Evolutionary conservation across 2,329 filamentous ascomycete genomes (phyloP), one percentile per base, ranked within the genome.

Genomic region (Phoma herbarum): DNA sequence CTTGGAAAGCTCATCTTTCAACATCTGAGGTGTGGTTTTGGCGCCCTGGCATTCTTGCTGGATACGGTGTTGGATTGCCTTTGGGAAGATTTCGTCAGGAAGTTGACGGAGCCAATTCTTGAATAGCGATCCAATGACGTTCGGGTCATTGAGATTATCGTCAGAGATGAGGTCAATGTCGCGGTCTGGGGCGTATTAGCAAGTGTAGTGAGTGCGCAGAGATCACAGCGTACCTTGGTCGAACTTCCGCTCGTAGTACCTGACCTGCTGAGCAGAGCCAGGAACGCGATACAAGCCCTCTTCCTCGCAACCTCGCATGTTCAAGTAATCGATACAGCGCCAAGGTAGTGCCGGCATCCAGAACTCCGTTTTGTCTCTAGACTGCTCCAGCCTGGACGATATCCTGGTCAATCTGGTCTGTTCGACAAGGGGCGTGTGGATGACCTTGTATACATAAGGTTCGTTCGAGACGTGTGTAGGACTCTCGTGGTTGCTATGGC

Each of bases 301-400:
- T 37, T 96, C 92, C 71, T 97, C 93, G 68, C 91, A 95, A 37
- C 92, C 92, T 73, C 95, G 96, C 78, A 93, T 95, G 77, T 97
- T 97, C 51, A 98, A 82, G 73, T 79, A 88, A 83, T 98, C 94
- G 65, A 98, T 97, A 58, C 93, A 96, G 63, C 94, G 86, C 90
- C 94, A 97, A 0, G 94, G 93, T 58, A 98, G 89, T 7, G 93
- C 91, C 12, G 94, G 94, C 93, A 98, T 97, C 94, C 94, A 98
- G 73, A 96, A 98, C 73, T 97, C 94, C 0, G 94, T 98, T 82
- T 97, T 97, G 73, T 98, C 94, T 62, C 89, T 87, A 10, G 93
- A 97, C 60, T 91, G 87, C 72, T 96, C 92, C 42, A 98, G 81
- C 28, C 90, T 87, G 78, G 94, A 96, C 8, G 93, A 96, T 73